Evolutionary conservation across 352 stramenopile genomes (phyloP), one percentile per base, ranked within the genome.

Genomic region (Globisporangium emineosum): DNA sequence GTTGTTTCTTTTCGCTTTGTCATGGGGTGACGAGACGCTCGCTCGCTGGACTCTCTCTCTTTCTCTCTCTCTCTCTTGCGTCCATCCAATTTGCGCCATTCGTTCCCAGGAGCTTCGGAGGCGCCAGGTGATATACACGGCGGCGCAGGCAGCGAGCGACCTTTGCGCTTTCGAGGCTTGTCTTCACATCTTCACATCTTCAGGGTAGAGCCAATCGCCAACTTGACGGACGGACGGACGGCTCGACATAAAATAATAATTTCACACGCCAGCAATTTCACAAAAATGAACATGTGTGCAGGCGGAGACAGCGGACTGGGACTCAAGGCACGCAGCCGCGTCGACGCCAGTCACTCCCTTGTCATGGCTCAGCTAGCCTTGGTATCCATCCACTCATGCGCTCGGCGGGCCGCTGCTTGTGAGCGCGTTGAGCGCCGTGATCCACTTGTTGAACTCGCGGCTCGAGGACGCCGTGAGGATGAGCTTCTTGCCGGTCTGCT

Each of bases 361-460:
- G 15, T 52, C 30, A n/a, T 17, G 40, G 17, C 40, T 47, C 40
- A n/a, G 1, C 40, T 2, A 17, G 13, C 37, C 37, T 45, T 45
- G 3, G 19, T 0, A 45, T 45, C 37, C 37, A 45, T 15, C 17
- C 15, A 47, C 40, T 47, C 75, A 88, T 60, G 76, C 70, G 17
- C 75, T 79, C 21, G 71, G 73, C 25, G 77, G 76, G 12, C 76
- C 64, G 32, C 62, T 65, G 47, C 56, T 37, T 45, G 81, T 66
- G 57, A 90, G 64, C 13, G 68, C 72, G 57, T 83, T 85, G 37
- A 94, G 73, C 40, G 83, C 83, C 15, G 77, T 77, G 51, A 86
- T 74, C 86, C 86, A 94, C 62, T 94, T 94, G 70, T 94, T 94
- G 69, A 88, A 94, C 65, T 94, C 86, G 40, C 86, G 81, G 42